Evolutionary conservation across 1,284 basidiomycete species (phyloP).

Genomic region (Ustilago shanxiensis): DNA sequence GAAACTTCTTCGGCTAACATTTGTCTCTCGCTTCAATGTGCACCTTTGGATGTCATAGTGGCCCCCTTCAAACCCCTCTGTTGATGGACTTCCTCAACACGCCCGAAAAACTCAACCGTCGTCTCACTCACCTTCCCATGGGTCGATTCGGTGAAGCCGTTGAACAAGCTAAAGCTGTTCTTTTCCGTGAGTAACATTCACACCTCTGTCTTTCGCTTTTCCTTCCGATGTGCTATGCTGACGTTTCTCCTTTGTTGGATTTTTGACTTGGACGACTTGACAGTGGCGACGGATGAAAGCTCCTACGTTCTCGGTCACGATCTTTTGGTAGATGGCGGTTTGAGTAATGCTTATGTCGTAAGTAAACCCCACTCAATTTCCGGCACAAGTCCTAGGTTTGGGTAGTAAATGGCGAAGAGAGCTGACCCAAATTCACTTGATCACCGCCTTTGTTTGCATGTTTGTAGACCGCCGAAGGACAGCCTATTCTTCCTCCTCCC

Average conservation of each 20-base stretch:
- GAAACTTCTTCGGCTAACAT: too few species aligned
- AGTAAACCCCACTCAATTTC: conserved; percentile 8
- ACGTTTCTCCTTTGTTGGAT: not conserved
- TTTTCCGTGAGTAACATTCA: conserved; percentile 75
- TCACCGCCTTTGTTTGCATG: not conserved
- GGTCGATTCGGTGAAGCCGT: conserved; percentile 96
- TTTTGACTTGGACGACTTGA: too few species aligned
- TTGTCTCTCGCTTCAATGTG: not conserved
- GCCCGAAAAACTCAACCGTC: conserved; percentile 91
- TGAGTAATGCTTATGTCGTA: conserved; percentile 49
- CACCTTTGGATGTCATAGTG: conserved; percentile 70
- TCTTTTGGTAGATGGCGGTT: conserved; percentile 47
- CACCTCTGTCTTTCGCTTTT: not conserved
- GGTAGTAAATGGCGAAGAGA: not conserved
- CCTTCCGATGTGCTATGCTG: not conserved
- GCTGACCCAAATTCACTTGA: not conserved
- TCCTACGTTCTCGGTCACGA: conserved; percentile 73
- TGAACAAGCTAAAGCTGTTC: conserved; percentile 89
- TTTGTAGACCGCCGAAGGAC: conserved; percentile 48
- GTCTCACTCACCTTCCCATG: conserved; percentile 93
- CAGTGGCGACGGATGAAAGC: conserved; percentile 75
- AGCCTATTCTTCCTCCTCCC: conserved; percentile 44
- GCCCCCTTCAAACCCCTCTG: conserved; percentile 75
- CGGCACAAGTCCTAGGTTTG: too few species aligned
- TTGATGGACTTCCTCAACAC: conserved; percentile 98